Evolutionary conservation across 352 stramenopile species (phyloP), one percentile per base, ranked within the genome.

Genomic region (Phytophthora uliginosa): DNA sequence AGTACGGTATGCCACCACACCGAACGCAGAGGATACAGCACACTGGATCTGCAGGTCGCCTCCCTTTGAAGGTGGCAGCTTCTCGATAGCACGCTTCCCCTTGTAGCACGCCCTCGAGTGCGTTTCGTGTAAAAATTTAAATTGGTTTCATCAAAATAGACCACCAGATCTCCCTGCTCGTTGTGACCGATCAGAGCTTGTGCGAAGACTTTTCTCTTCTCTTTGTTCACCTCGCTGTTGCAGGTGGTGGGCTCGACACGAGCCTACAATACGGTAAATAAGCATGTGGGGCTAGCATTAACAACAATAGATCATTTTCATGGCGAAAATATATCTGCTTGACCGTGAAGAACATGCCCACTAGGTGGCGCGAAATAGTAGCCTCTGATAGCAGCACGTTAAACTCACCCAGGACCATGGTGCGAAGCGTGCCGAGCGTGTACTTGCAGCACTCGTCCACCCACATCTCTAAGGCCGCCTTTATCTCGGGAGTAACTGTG

Each of bases 311-410:
- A 7, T 7, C 28, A 7, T 31, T 31, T 3, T 31, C 28, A 7
- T 31, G 7, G 28, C 4, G 0, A 31, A 31, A 8, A 3, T 31
- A 31, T 31, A 67, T 58, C 48, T 68, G 58, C 42, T 76, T 76
- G 4, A 73, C 34, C 6, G 62, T 76, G 47, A 66, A 79, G 4
- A 76, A 58, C 36, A 68, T 31, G 28, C 28, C 28, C 28, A 31
- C 28, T 31, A 31, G 28, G 22, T 64, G 63, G 5, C 52, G 17
- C 24, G 45, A 73, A 12, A 68, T 67, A 3, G 67, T 73, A 10
- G 54, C 66, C 28, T 40, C 33, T 6, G 63, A 79, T 0, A 73
- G 28, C 0, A 50, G 2, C 7, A 66, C 57, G 3, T 38, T 48
- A 7, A 63, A 60, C 10, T 64, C 58, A 3, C 33, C 26, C 7